Conservation (phyloP, 2,329 filamentous ascomycete species). For the Akanthomyces lecanii region DNA sequence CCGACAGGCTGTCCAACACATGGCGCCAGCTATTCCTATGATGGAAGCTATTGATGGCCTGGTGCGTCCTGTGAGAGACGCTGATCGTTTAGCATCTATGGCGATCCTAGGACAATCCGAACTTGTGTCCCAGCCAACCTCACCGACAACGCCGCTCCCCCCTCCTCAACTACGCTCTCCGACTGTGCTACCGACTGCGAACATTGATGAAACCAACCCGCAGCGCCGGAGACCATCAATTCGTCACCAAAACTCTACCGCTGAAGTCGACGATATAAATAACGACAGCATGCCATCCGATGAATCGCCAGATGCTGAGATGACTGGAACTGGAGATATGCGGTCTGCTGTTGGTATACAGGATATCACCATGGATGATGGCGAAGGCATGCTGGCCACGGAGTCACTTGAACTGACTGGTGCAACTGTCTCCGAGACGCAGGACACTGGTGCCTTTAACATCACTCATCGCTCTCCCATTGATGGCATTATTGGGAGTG, state of each 20-base stretch:
- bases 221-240: constrained; percentile 75
- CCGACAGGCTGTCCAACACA: constrained; percentile 54
- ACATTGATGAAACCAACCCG: constrained; percentile 49
- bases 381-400: constrained; percentile 72
- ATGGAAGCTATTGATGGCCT: constrained; percentile 70
- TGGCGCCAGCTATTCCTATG: constrained; percentile 61
- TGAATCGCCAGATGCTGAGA: constrained; percentile 69
- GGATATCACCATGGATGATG: constrained; percentile 74
- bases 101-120: constrained; percentile 63
- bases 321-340: constrained; percentile 75
- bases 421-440: constrained; percentile 76
- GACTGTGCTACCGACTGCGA: constrained; percentile 50
- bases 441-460: constrained; percentile 87
- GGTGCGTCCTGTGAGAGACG: constrained; percentile 74
- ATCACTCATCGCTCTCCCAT: constrained; percentile 82
- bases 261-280: constrained; percentile 80
- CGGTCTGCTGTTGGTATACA: constrained; percentile 80
- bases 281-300: constrained; percentile 80
- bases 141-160: constrained; percentile 78
- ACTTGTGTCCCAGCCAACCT: constrained; percentile 83
- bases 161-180: constrained; percentile 57
- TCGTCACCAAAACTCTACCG: constrained; percentile 85
- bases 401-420: constrained; percentile 71
- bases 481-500: constrained; percentile 79
- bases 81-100: constrained; percentile 81